Evolutionary conservation across 129 eudicot species (phyloP).

Genomic region (Oenanthe sinensis): DNA sequence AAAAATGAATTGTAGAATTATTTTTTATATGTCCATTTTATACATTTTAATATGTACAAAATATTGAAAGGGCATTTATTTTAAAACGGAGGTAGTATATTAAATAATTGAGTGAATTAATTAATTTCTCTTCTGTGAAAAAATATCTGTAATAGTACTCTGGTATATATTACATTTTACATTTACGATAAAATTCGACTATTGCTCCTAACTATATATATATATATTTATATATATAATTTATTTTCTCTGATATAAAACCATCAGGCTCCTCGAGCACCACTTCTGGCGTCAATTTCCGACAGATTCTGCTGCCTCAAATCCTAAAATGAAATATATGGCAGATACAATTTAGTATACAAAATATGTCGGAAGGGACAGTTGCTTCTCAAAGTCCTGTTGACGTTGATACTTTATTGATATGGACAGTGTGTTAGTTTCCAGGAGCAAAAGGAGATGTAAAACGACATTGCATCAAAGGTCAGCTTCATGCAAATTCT

Average conservation of each 20-base stretch:
- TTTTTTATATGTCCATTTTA: too few species aligned
- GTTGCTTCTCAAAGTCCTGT: neutral
- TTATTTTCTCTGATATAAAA: slow-evolving; percentile 8
- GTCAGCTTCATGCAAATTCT: slow-evolving; percentile 78
- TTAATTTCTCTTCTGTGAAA: neutral
- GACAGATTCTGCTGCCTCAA: neutral
- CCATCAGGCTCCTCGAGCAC: slow-evolving; percentile 11
- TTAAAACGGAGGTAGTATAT: too few species aligned
- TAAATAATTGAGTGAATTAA: too few species aligned
- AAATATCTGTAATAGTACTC: neutral
- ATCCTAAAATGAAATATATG: neutral
- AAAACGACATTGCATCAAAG: slow-evolving; percentile 37
- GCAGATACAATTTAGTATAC: neutral
- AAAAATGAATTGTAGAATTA: too few species aligned
- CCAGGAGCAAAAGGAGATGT: slow-evolving; percentile 23
- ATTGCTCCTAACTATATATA: neutral
- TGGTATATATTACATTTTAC: neutral
- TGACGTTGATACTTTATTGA: neutral
- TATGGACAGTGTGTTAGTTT: neutral
- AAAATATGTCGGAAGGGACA: neutral
- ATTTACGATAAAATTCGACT: neutral
- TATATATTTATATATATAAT: neutral
- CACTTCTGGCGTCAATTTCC: slow-evolving; percentile 5
- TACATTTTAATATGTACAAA: too few species aligned
- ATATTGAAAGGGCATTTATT: too few species aligned